phyloP scores from a whole-genome alignment of 2,329 filamentous ascomycete species.

The Pezicula neosporulosa region DNA sequence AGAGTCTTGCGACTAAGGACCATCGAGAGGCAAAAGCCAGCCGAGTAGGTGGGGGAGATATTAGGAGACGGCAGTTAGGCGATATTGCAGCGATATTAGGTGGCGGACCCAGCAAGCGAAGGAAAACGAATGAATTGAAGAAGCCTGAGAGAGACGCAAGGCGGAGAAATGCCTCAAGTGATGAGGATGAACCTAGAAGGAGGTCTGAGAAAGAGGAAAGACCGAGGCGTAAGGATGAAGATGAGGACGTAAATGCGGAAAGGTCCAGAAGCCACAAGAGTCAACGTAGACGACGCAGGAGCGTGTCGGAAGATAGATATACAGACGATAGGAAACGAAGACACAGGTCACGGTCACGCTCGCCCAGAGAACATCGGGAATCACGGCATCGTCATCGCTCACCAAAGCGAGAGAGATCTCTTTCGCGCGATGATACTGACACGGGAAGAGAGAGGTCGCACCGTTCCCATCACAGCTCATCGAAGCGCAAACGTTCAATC shows the following conservation, averaged over 20 bases:
- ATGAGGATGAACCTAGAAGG: constrained; percentile 9
- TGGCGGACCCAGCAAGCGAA: constrained; percentile 27
- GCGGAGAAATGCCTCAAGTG: constrained; percentile 12
- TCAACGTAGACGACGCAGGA: constrained; percentile 30
- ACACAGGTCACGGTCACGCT: constrained; percentile 19
- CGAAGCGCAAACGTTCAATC: constrained; percentile 2
- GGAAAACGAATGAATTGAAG: constrained; percentile 11
- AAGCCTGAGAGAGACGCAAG: constrained; percentile 5
- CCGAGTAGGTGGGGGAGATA: constrained; percentile 45
- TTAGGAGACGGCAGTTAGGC: constrained; percentile 55
- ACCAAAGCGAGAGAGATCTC: constrained; percentile 17
- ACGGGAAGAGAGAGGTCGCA: constrained; percentile 3
- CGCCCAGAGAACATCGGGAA: constrained; percentile 17
- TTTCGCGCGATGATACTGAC: constrained; percentile 13
- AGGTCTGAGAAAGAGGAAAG: constrained; percentile 6
- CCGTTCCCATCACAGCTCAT: constrained; percentile 5
- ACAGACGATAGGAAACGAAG: constrained; percentile 14
- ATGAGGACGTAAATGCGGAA: constrained; percentile 4
- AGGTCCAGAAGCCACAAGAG: constrained; percentile 10
- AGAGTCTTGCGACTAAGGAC: constrained; percentile 50
- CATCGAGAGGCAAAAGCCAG: constrained; percentile 32
- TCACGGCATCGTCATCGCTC: constrained; percentile 30
- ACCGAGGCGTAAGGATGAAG: constrained; percentile 1
- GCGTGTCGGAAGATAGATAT: constrained; percentile 13
- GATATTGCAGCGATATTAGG: constrained; percentile 57